Base-by-base conservation (phyloP, 2,329 filamentous ascomycete genomes). In the Claviceps maximensis region DNA sequence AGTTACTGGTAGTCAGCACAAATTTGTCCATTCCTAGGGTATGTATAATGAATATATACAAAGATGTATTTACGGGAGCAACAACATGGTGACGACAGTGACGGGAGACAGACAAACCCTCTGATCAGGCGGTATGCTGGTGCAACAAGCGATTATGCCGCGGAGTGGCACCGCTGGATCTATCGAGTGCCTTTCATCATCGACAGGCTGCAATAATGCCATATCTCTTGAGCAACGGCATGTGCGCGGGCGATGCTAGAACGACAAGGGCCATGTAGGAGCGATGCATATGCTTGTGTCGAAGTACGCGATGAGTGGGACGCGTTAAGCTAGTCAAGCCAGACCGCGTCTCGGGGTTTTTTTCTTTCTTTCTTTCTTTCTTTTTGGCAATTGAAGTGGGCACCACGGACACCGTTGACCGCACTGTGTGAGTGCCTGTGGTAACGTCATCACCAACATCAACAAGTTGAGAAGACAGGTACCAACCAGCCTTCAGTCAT, bases 101-200 rank as follows among this genome's bases (percentile, higher is more conserved):
- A 50, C 42, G 33, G 42, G 47, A 19, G 21, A 21, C n/a, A 46
- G 44, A 57, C 56, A 72, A 74, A 91, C 89, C 67, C 88, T 80
- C 63, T 85, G 77, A 63, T 95, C 88, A 54, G 86, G 80, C 52
- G 84, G 76, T 59, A 95, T 84, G 60, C 86, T 89, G 50, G 89
- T 95, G 71, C 88, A 95, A 75, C 89, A 95, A 60, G 95, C 76
- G 56, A 93, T 79, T 51, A 88, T 78, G 60, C 86, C 85, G 57
- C 74, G 74, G 59, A 90, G 78, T 51, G 86, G 84, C 57, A 75
- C 74, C 49, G 83, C 75, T 55, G 77, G 72, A 68, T 84, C 80
- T 69, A 77, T 65, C 17, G 62, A 60, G 50, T 62, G 57, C 13
- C 61, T 54, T n/a, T 61, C 60, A 33, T 61, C 61, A 45, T 63